Percentiles rank a stretch among this genome's conserved stretches.
Evolutionary conservation across 352 stramenopile species (phyloP).

Genomic region (Phytophthora tentaculata): DNA sequence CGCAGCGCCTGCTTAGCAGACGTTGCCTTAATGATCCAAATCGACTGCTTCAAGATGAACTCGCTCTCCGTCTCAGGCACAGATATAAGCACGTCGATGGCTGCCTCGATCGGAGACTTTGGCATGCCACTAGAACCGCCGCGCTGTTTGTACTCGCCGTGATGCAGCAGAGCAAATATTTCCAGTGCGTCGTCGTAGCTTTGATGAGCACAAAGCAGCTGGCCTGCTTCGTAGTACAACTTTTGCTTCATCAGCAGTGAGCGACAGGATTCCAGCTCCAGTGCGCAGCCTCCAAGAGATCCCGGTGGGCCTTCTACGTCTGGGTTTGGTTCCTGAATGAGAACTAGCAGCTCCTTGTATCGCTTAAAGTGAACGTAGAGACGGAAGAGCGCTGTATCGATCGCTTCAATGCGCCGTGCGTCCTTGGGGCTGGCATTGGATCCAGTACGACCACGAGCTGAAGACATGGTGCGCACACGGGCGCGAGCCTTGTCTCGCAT

Average conservation of each 20-base stretch:
- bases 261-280: slow-evolving; percentile 75
- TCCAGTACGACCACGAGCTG: slow-evolving; percentile 41
- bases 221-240: slow-evolving; percentile 82
- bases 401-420: slow-evolving; percentile 74
- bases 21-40: slow-evolving; percentile 86
- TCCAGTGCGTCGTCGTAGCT: slow-evolving; percentile 82
- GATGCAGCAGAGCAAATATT: slow-evolving; percentile 79
- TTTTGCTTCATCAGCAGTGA: slow-evolving; percentile 73
- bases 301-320: slow-evolving; percentile 47
- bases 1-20: slow-evolving; percentile 78
- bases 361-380: slow-evolving; percentile 83
- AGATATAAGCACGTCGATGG: slow-evolving; percentile 88
- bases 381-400: slow-evolving; percentile 86
- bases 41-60: slow-evolving; percentile 89
- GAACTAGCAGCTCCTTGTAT: slow-evolving; percentile 77
- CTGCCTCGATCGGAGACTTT: slow-evolving; percentile 88
- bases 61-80: slow-evolving; percentile 78
- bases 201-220: slow-evolving; percentile 71
- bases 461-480: slow-evolving; percentile 44
- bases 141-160: slow-evolving; percentile 84
- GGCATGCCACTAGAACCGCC: slow-evolving; percentile 67
- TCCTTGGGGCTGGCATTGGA: slow-evolving; percentile 65
- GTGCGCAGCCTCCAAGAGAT: slow-evolving; percentile 50
- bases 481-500: slow-evolving; percentile 72
- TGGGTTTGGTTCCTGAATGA: slow-evolving; percentile 77